These are phyloP conservation scores for Hymenoscyphus linearis DNA, from an alignment of 2,329 filamentous ascomycete species.

Conservation along the genomic window DNA sequence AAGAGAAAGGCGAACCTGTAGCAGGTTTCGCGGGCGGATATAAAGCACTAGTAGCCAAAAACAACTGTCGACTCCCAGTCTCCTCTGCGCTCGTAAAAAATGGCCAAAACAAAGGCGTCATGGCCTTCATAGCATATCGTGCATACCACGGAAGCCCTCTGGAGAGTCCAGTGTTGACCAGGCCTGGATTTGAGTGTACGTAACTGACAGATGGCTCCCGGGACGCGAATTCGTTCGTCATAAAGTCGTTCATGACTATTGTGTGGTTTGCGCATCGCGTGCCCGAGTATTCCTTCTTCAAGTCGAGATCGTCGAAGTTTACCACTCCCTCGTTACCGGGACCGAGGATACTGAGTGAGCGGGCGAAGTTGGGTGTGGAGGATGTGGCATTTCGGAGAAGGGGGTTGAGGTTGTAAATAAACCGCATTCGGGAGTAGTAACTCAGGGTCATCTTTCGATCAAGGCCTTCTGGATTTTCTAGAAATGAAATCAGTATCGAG, in stretches of 20 bases:
- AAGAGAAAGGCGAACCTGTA: slow-evolving; percentile 5
- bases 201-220: slow-evolving; percentile 43
- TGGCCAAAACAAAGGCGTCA: slow-evolving; percentile 13
- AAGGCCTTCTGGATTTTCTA: slow-evolving; percentile 27
- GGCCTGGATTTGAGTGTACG: slow-evolving; percentile 43
- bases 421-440: slow-evolving; percentile 54
- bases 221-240: slow-evolving; percentile 44
- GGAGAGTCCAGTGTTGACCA: slow-evolving; percentile 41
- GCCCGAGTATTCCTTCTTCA: slow-evolving; percentile 22
- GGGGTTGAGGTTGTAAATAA: slow-evolving; percentile 52
- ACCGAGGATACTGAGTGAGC: slow-evolving; percentile 51
- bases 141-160: slow-evolving; percentile 29
- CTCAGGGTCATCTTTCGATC: slow-evolving; percentile 29
- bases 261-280: slow-evolving; percentile 22
- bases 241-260: slow-evolving; percentile 39
- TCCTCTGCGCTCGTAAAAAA: slow-evolving; percentile 21
- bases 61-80: slow-evolving; percentile 26
- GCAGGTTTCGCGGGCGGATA: slow-evolving; percentile 22
- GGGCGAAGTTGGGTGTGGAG: slow-evolving; percentile 41
- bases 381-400: slow-evolving; percentile 35
- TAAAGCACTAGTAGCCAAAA: slow-evolving; percentile 26
- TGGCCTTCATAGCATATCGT: slow-evolving; percentile 11
- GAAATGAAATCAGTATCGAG: neutral
- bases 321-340: slow-evolving; percentile 48
- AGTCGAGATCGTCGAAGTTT: slow-evolving; percentile 38